Percentiles rank a stretch among this genome's conserved stretches.
Evolutionary conservation across 2,329 filamentous ascomycete species (phyloP).

Genomic region (Claviceps maximensis): DNA sequence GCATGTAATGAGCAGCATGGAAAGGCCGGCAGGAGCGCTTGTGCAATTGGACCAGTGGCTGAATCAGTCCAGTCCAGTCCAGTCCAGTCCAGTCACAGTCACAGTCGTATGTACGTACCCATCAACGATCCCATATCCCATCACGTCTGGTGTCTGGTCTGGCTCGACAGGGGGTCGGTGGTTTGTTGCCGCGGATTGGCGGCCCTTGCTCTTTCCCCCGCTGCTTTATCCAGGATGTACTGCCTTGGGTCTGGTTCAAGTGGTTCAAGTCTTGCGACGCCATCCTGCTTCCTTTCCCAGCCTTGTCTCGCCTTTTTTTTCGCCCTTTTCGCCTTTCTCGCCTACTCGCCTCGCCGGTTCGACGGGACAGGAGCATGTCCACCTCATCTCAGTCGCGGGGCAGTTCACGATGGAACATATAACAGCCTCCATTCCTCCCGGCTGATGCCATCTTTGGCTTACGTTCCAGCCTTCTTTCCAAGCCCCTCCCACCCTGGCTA

Average conservation of each 20-base stretch:
- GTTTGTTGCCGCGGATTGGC: background rate
- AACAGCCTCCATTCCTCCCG: conserved; percentile 2
- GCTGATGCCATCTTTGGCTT: background rate
- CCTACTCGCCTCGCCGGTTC: background rate
- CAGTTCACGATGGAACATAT: conserved; percentile 5
- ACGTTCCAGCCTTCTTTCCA: background rate
- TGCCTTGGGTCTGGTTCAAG: too few relatives aligned
- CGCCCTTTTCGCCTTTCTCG: background rate
- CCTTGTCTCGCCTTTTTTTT: background rate
- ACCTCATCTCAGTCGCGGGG: background rate
- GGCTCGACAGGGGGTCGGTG: background rate
- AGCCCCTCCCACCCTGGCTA: background rate
- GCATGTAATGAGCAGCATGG: background rate
- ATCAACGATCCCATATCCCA: background rate
- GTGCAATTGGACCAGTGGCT: too few relatives aligned
- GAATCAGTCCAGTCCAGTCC: too few relatives aligned
- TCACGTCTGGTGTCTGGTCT: background rate
- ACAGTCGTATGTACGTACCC: too few relatives aligned
- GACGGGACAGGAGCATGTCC: background rate
- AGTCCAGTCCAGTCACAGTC: too few relatives aligned
- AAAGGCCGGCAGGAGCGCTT: background rate
- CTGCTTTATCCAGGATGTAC: too few relatives aligned
- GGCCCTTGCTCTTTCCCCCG: background rate
- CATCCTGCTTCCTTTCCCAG: background rate
- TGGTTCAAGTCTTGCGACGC: background rate